phyloP scores from a whole-genome alignment of 495 filamentous ascomycete species.

The Thozetella sp. region DNA sequence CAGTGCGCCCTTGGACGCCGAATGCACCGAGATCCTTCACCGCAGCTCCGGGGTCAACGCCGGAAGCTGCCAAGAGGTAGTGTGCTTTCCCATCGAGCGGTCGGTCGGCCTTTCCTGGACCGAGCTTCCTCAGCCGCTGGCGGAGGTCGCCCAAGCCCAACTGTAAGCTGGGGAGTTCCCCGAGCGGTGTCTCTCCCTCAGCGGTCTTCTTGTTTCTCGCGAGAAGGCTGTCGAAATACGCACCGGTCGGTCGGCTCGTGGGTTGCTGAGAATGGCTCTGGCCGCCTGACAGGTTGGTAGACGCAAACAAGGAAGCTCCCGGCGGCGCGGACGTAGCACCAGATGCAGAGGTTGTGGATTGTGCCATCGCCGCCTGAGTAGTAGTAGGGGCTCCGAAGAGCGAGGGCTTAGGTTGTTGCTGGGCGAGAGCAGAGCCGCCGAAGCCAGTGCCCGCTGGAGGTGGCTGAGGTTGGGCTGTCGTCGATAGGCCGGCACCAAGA shows the following conservation, averaged over 20 bases:
- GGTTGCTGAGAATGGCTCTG: slow-evolving; percentile 7
- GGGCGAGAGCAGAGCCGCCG: slow-evolving; percentile 1
- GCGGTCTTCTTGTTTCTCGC: slow-evolving; percentile 72
- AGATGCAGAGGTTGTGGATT: not conserved
- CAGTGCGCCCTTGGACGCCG: slow-evolving; percentile 39
- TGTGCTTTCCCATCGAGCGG: slow-evolving; percentile 70
- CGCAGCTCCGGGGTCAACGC: slow-evolving; percentile 75
- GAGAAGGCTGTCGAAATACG: slow-evolving; percentile 86
- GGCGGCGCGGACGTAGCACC: not conserved
- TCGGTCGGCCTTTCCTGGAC: slow-evolving; percentile 49
- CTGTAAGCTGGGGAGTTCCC: slow-evolving; percentile 71
- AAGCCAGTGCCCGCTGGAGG: not conserved
- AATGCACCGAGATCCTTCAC: slow-evolving; percentile 72
- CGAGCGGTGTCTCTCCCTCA: slow-evolving; percentile 50
- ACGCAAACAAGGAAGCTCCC: slow-evolving; percentile 5
- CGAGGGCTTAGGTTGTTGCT: slow-evolving; percentile 7
- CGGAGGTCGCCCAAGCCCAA: slow-evolving; percentile 86
- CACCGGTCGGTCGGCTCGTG: slow-evolving; percentile 36
- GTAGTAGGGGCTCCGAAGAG: slow-evolving; percentile 13
- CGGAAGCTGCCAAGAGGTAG: slow-evolving; percentile 88
- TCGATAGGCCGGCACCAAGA: not conserved
- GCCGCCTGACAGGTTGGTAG: slow-evolving; percentile 2
- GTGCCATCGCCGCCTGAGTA: not conserved
- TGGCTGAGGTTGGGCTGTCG: not conserved
- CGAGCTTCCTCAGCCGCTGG: slow-evolving; percentile 78